Evolutionary conservation across 2,329 filamentous ascomycete genomes (phyloP), one percentile per base, ranked within the genome.

Genomic region (Leptographium wingfieldii): DNA sequence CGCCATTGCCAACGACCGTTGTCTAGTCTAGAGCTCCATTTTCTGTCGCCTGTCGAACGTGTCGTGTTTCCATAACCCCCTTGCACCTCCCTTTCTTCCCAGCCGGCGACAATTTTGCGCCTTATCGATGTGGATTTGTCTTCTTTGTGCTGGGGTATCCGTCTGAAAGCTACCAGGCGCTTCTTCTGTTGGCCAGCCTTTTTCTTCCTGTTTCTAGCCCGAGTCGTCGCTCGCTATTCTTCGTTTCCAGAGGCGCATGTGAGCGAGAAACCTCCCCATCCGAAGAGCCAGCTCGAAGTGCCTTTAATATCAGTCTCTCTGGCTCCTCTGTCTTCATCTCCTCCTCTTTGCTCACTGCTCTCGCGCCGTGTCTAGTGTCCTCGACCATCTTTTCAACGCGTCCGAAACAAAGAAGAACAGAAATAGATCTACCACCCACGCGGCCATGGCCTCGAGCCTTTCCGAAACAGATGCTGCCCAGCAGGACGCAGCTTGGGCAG

Each of bases 401-500:
- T 19, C 48, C 19, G 29, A 16, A 43, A 53, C 29, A n/a, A 19
- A 46, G 43, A 46, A 46, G 19, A 46, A 38, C n/a, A 31, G 38
- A 40, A 40, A 40, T 16, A 51, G 27, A 46, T n/a, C 31, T n/a
- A 48, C 16, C 43, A 51, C 35, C 29, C 19, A 49, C 55, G 33
- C 54, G 35, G 59, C 31, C 56, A 69, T 69, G 69, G 67, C 67
- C 40, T 68, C 69, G 35, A 66, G 66, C 59, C 38, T 49, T n/a
- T 40, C 56, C 5, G 57, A 63, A 16, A 52, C 22, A 59, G 66
- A 67, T 60, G 64, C 68, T 54, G 65, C 61, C 35, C 65, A 65
- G 61, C 63, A 62, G 59, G 71, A 73, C 63, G 72, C 73, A 65
- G 73, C 75, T 65, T 82, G 79, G 77, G 76, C 74, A 69, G 76